Evolutionary conservation across 345 rosid genomes (phyloP).

Genomic region (Anastatica hierochuntica): DNA sequence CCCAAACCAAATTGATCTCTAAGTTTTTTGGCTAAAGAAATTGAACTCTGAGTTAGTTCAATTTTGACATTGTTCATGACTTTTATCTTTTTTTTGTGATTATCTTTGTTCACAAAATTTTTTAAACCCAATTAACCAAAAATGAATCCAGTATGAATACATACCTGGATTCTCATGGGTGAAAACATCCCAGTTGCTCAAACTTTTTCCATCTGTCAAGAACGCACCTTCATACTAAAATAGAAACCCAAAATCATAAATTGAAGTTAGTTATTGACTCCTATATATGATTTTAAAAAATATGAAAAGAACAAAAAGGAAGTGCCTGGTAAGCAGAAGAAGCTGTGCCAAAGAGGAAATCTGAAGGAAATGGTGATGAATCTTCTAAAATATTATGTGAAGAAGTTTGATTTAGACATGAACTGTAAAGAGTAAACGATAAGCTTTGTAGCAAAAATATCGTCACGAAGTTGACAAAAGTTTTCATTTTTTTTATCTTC

Average conservation of each 20-base stretch:
- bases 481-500: no score
- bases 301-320: neutral
- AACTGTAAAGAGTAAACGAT: neutral
- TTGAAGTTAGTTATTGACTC: neutral
- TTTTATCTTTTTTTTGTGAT: no score
- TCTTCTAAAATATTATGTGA: no score
- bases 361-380: conserved; percentile 26
- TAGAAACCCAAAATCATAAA: neutral
- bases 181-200: conserved; percentile 43
- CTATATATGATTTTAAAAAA: neutral
- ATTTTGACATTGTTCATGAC: no score
- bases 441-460: neutral
- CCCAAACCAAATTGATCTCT: no score
- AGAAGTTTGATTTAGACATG: neutral
- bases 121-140: no score
- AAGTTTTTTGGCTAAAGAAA: no score
- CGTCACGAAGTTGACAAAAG: neutral
- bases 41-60: no score
- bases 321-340: conserved; percentile 61
- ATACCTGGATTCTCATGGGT: conserved; percentile 21
- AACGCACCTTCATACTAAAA: conserved; percentile 40
- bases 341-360: no score
- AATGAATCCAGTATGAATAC: neutral
- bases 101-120: no score
- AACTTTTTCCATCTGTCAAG: conserved; percentile 39